Evolutionary conservation across 1,284 basidiomycete genomes (phyloP), one percentile per base, ranked within the genome.

Genomic region (Cutaneotrichosporon sp.): DNA sequence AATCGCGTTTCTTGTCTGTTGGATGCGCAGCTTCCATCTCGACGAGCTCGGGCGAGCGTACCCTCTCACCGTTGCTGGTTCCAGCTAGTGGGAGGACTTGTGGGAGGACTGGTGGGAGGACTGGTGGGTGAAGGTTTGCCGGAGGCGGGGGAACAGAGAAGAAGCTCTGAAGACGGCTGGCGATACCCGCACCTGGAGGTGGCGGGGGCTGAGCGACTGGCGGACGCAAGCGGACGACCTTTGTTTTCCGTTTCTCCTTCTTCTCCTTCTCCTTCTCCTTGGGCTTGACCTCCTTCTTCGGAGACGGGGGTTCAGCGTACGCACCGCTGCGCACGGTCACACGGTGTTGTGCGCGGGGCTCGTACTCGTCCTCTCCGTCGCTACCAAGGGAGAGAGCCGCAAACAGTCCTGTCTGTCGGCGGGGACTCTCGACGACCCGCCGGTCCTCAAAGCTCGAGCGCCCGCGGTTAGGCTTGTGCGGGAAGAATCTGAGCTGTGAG

Each of bases 401-500:
- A 14, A 56, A 56, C 36, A 56, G 31, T 38, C 62, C 58, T 42
- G 40, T 10, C 7, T 7, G 42, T 16, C 42, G 42, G 4, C 42
- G 42, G 7, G 42, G 7, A 18, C 18, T 18, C 16, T 46, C 18
- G 10, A 5, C 38, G 7, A 46, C 18, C 16, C 16, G 42, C 18
- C 42, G 16, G 42, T 46, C 42, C 42, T 73, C 72, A 6, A 73
- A 62, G 14, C 70, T 71, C 14, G 61, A 51, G 2, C 71, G 67
- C 4, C 61, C 40, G 22, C 63, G 18, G 55, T 61, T 30, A 26
- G 58, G 53, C 18, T 57, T 47, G 5, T 38, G 50, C 2, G 80
- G 80, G 65, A 80, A 81, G 74, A 78, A 80, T 0, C 75, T 74
- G 7, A 81, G 69, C 63, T 80, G 75, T 2, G 76, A 78, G 18